These are phyloP conservation scores for Didymella pomorum DNA, from an alignment of 2,329 filamentous ascomycete species.

Conservation along the genomic window DNA sequence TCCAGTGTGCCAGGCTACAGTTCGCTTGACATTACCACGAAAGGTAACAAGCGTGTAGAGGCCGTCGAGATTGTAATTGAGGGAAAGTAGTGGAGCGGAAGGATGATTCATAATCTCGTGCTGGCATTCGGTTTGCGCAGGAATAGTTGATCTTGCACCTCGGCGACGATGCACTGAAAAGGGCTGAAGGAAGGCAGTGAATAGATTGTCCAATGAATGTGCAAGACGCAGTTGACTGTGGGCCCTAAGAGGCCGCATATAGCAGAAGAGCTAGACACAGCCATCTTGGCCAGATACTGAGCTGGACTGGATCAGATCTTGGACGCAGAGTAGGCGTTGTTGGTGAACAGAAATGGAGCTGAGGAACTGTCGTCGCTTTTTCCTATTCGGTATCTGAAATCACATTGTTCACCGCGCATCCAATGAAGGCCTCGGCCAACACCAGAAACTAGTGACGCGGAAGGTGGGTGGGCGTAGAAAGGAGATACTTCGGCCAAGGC, in stretches of 20 bases:
- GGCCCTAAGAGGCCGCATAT: constrained; percentile 8
- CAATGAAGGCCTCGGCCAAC: neutral
- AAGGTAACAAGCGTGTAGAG: constrained; percentile 1
- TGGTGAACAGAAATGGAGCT: neutral
- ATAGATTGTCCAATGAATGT: neutral
- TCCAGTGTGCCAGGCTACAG: constrained; percentile 8
- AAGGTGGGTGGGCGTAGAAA: neutral
- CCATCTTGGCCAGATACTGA: neutral
- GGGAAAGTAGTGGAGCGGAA: neutral
- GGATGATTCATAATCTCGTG: constrained; percentile 1
- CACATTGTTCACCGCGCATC: constrained; percentile 1
- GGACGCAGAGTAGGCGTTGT: neutral
- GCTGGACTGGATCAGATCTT: neutral
- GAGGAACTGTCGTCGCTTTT: neutral
- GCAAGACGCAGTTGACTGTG: neutral
- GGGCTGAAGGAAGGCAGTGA: constrained; percentile 1
- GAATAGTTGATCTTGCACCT: neutral
- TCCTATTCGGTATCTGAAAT: neutral
- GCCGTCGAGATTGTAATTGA: neutral
- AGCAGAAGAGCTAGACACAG: neutral
- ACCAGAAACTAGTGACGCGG: neutral
- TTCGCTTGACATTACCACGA: constrained; percentile 8
- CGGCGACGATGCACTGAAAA: neutral
- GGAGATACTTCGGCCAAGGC: neutral
- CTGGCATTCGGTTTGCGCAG: constrained; percentile 6